Evolutionary conservation across 495 filamentous ascomycete species (phyloP).

Genomic region (Penicillium verhagenii): DNA sequence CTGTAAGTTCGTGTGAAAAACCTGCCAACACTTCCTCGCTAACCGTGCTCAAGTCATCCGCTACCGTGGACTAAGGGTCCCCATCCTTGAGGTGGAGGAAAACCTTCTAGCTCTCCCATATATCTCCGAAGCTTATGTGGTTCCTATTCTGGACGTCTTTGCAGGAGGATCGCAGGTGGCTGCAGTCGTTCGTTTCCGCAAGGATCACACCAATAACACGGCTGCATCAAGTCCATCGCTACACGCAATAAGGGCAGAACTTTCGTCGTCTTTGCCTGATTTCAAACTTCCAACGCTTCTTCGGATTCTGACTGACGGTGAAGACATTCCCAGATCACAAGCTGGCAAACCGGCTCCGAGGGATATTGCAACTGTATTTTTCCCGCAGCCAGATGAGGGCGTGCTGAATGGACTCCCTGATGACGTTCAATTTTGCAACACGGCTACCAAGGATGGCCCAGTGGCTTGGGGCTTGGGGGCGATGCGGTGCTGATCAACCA

Average conservation of each 20-base stretch:
- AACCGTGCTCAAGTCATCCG: background rate
- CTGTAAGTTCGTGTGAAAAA: background rate
- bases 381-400: background rate
- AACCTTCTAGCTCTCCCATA: background rate
- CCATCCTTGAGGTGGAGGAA: background rate
- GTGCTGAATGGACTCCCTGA: background rate
- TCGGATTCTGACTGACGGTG: background rate
- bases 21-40: background rate
- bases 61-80: background rate
- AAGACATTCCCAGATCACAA: background rate
- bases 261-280: background rate
- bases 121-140: background rate
- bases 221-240: background rate
- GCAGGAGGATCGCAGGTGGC: background rate
- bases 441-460: background rate
- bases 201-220: too few species aligned
- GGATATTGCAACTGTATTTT: background rate
- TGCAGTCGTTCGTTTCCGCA: background rate
- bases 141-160: background rate
- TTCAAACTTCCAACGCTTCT: background rate
- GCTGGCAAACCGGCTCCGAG: background rate
- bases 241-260: background rate
- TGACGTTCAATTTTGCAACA: background rate
- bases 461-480: background rate
- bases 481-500: background rate